phyloP scores from a whole-genome alignment of 108 stramenopile species.

The Phaeodactylum tricornutum region DNA sequence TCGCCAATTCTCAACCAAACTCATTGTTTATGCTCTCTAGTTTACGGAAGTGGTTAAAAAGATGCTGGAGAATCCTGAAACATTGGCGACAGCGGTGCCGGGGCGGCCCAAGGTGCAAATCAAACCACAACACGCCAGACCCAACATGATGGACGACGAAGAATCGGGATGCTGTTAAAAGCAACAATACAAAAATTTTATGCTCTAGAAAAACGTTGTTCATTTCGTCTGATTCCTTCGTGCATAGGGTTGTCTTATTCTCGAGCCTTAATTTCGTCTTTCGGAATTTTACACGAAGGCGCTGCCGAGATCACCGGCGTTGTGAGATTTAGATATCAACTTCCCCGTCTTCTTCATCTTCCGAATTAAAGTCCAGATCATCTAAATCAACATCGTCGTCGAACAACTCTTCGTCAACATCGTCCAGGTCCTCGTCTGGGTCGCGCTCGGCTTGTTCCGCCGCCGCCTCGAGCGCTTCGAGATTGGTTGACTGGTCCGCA shows the following conservation, averaged over 20 bases:
- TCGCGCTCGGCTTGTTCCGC: slow-evolving; percentile 61
- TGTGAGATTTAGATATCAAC: slow-evolving; percentile 27
- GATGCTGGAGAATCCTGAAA: slow-evolving; percentile 93
- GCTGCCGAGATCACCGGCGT: no score
- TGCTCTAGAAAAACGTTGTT: no score
- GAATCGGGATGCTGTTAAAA: slow-evolving; percentile 14
- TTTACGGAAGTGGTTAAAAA: slow-evolving; percentile 96
- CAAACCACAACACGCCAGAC: slow-evolving; percentile 6
- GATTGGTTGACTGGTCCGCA: slow-evolving; percentile 52
- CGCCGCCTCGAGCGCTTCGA: slow-evolving; percentile 75
- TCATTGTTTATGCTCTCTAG: no score
- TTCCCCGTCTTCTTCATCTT: slow-evolving; percentile 54
- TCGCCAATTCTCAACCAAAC: no score
- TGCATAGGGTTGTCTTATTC: no score
- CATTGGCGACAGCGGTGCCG: slow-evolving; percentile 82
- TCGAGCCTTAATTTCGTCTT: no score
- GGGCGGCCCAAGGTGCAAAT: slow-evolving; percentile 60
- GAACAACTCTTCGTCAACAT: slow-evolving; percentile 44
- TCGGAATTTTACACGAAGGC: no score
- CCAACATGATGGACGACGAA: slow-evolving; percentile 7
- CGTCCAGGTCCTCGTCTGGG: slow-evolving; percentile 43
- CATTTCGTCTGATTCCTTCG: no score
- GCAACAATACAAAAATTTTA: not conserved
- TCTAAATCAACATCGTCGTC: slow-evolving; percentile 74
- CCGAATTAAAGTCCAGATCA: slow-evolving; percentile 62